These are phyloP conservation scores for Russula emetica DNA, from an alignment of 768 basidiomycete species.

Conservation along the genomic window DNA sequence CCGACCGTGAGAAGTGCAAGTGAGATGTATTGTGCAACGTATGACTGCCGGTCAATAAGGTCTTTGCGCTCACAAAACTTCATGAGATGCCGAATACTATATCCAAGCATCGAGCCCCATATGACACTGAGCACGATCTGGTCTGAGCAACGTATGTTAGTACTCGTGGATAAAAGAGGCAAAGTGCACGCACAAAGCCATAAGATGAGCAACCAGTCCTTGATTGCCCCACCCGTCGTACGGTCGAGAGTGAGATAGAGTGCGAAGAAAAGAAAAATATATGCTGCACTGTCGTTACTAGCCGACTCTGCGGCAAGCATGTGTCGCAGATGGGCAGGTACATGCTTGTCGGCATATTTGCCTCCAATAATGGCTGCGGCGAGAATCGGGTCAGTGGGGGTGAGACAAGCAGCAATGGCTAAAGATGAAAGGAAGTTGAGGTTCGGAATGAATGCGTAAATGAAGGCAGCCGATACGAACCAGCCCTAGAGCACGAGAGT, in stretches of 20 bases:
- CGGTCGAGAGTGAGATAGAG: constrained; percentile 78
- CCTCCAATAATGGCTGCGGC: constrained; percentile 94
- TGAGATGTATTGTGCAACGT: constrained; percentile 87
- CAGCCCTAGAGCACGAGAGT: constrained; percentile 58
- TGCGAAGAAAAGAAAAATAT: constrained; percentile 88
- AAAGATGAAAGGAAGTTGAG: constrained; percentile 86
- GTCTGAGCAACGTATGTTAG: constrained; percentile 44
- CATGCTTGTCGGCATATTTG: constrained; percentile 97
- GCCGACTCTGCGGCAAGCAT: constrained; percentile 74
- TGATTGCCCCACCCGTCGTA: constrained; percentile 57
- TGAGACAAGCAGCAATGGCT: constrained; percentile 88
- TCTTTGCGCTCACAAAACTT: constrained; percentile 83
- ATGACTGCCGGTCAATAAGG: constrained; percentile 90
- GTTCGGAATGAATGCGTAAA: constrained; percentile 86
- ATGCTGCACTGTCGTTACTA: constrained; percentile 96
- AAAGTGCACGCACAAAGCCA: constrained; percentile 66
- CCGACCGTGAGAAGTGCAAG: constrained; percentile 84
- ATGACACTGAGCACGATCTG: constrained; percentile 71
- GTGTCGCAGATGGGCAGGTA: constrained; percentile 73
- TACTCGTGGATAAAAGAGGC: constrained; percentile 3
- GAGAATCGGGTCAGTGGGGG: constrained; percentile 91
- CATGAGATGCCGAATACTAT: constrained; percentile 82
- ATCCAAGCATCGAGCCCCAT: constrained; percentile 73
- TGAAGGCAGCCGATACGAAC: constrained; percentile 88
- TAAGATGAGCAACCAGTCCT: constrained; percentile 83